Base-by-base conservation (phyloP, 805 yeast genomes). In the Candida methanosorbosa region DNA sequence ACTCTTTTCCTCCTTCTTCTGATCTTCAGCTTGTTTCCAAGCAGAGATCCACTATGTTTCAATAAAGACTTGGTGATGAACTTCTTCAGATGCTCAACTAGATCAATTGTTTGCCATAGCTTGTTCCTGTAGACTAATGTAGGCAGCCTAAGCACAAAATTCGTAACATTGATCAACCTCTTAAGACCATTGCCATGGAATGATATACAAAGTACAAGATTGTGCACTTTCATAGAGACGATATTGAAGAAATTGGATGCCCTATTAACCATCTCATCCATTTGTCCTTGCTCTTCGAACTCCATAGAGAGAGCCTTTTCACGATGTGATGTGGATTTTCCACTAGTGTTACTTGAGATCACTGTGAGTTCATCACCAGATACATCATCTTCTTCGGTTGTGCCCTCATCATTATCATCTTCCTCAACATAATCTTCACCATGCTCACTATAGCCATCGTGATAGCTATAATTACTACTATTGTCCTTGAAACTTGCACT, bases 231-330 rank as follows among this genome's bases (percentile, higher is more conserved):
- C 41, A 90, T 65, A 13, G 71, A 60, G 18, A 75, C 72, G 39
- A 88, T 73, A 44, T 83, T 79, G 54, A 82, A 65, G 50, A 73
- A 84, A 38, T 72, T 74, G 19, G 83, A 72, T 1, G 97, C 85
- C 32, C 97, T 63, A 30, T 65, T 59, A 5, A 86, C 59, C 95
- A 90, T 86, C 42, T 73, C 70, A 18, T 74, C 63, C 16, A 73
- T 16, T 16, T 27, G 16, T 16, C 31, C 29, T 14, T 27, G 34
- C 13, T 28, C 26, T 7, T 34, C 40, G n/a, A n/a, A n/a, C n/a
- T n/a, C n/a, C n/a, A 31, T n/a, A n/a, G n/a, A n/a, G n/a, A n/a
- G n/a, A n/a, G n/a, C n/a, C n/a, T n/a, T n/a, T n/a, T n/a, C n/a
- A n/a, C n/a, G n/a, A n/a, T n/a, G n/a, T 18, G 12, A 18, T 4